A percentile compares a stretch with the other conserved stretches of the same genome.
Conservation (phyloP, 2,329 filamentous ascomycete genomes). For the Paraphaeosphaeria sporulosa region DNA sequence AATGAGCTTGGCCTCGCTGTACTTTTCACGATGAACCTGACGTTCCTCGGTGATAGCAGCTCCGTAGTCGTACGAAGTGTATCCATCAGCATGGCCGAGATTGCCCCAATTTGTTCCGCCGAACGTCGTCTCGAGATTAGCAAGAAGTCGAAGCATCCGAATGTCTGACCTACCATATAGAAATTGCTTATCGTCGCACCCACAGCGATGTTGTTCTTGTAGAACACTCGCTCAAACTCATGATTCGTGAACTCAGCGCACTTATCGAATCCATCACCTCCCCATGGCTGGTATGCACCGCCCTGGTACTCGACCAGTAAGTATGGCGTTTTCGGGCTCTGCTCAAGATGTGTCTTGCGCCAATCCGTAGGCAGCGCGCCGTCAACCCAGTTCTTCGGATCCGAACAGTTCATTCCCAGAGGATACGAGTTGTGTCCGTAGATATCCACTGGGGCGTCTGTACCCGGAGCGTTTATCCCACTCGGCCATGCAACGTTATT, state of each 20-base stretch:
- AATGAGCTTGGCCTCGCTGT: constrained; percentile 76
- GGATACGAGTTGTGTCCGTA: constrained; percentile 72
- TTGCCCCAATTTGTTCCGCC: constrained; percentile 89
- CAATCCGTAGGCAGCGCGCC: constrained; percentile 63
- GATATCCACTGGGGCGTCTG: constrained; percentile 64
- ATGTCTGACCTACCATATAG: constrained; percentile 64
- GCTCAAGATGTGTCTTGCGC: constrained; percentile 59
- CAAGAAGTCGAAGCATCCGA: neutral
- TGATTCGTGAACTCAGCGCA: constrained; percentile 71
- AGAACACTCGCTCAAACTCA: constrained; percentile 77
- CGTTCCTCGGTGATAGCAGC: constrained; percentile 73
- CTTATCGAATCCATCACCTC: constrained; percentile 70
- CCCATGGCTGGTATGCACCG: constrained; percentile 75
- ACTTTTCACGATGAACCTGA: constrained; percentile 73
- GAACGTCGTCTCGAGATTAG: constrained; percentile 55
- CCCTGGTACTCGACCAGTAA: constrained; percentile 70
- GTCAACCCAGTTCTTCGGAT: constrained; percentile 67
- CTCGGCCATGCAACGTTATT: constrained; percentile 70
- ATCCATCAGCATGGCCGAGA: constrained; percentile 67
- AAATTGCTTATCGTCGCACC: constrained; percentile 72
- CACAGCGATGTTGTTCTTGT: constrained; percentile 74
- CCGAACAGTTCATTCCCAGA: constrained; percentile 65
- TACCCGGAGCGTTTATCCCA: constrained; percentile 69
- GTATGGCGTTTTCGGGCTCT: constrained; percentile 70
- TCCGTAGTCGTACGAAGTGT: constrained; percentile 65